Conservation (phyloP, 352 stramenopile genomes). For the Globisporangium echinulatum region DNA sequence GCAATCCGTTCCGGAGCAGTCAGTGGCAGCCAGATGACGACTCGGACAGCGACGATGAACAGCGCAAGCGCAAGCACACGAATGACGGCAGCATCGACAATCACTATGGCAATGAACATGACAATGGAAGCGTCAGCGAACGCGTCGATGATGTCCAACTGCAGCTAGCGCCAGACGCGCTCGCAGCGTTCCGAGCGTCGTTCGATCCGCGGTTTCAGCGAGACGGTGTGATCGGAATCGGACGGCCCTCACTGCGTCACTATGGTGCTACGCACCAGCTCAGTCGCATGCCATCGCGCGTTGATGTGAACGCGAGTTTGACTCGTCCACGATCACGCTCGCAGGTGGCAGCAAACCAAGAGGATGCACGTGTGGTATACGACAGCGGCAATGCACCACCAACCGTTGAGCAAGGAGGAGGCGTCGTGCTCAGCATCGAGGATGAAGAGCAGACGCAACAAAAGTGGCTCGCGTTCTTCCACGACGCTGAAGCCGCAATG, state of each 20-base stretch:
- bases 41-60: constrained; percentile 38
- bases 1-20: constrained; percentile 30
- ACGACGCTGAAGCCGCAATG: constrained; percentile 41
- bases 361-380: not conserved
- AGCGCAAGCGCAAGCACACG: too few relatives aligned
- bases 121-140: constrained; percentile 9
- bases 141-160: constrained; percentile 18
- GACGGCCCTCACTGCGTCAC: constrained; percentile 1
- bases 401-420: not conserved
- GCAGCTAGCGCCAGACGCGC: constrained; percentile 5
- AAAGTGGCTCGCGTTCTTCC: constrained; percentile 61
- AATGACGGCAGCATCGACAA: not conserved
- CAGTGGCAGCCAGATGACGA: constrained; percentile 38
- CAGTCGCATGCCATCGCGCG: not conserved
- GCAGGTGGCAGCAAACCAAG: too few relatives aligned
- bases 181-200: constrained; percentile 7
- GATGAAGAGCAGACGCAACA: constrained; percentile 38
- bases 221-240: not conserved
- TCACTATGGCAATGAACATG: not conserved
- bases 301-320: not conserved
- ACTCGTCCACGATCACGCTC: too few relatives aligned
- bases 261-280: constrained; percentile 8
- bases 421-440: constrained; percentile 43
- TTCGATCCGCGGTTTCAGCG: constrained; percentile 6
- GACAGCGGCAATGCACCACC: not conserved